A percentile compares a stretch with the other conserved stretches of the same genome.
These are phyloP conservation scores for Globisporangium polare DNA, from an alignment of 352 stramenopile species.

Conservation along the genomic window DNA sequence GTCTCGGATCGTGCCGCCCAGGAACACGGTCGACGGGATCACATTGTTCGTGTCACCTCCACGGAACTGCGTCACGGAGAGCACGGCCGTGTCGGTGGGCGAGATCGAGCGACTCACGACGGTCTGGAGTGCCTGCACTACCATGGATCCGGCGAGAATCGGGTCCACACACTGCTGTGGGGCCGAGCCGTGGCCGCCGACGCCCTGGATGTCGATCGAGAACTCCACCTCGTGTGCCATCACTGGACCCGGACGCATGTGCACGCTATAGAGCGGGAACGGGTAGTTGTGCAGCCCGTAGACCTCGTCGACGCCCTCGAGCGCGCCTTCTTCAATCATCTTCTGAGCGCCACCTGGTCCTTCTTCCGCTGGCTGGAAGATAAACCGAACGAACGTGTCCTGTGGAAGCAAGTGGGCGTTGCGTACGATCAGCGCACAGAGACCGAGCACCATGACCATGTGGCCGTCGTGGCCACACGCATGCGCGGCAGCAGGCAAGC, in stretches of 20 bases:
- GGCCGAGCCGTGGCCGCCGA: conserved; percentile 93
- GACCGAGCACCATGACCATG: conserved; percentile 93
- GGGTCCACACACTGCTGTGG: conserved; percentile 91
- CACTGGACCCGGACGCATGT: conserved; percentile 85
- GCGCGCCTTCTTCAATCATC: conserved; percentile 93
- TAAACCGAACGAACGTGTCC: conserved; percentile 84
- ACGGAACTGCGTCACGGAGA: conserved; percentile 90
- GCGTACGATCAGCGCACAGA: conserved; percentile 72
- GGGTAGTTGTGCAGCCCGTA: conserved; percentile 92
- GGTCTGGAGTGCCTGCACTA: conserved; percentile 92
- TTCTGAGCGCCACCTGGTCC: conserved; percentile 86
- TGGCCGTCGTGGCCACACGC: conserved; percentile 96
- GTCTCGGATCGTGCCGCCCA: conserved; percentile 92
- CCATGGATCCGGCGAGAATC: conserved; percentile 85
- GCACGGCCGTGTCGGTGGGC: conserved; percentile 91
- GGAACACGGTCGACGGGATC: conserved; percentile 81
- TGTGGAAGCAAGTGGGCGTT: conserved; percentile 66
- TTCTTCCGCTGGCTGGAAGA: conserved; percentile 97
- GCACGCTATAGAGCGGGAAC: conserved; percentile 88
- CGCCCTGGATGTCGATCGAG: conserved; percentile 87
- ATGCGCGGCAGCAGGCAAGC: conserved; percentile 58
- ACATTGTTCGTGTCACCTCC: conserved; percentile 95
- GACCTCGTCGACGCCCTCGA: conserved; percentile 84
- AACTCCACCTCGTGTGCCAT: conserved; percentile 93
- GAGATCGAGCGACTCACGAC: conserved; percentile 89